Conservation (phyloP, 2,329 filamentous ascomycete species). For the Remersonia thermophila region DNA sequence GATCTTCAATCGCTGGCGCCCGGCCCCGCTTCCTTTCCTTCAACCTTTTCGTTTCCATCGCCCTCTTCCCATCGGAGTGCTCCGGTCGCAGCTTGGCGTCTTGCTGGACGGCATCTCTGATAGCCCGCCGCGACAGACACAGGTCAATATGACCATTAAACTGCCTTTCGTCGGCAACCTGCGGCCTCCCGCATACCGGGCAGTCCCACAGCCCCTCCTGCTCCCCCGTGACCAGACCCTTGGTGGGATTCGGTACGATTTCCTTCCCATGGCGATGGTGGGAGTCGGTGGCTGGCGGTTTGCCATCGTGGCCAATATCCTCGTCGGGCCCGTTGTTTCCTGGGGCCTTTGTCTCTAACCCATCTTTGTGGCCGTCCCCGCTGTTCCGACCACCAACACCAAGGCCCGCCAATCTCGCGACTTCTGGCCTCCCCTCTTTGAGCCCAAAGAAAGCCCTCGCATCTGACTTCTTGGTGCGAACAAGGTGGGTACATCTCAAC, state of each 20-base stretch:
- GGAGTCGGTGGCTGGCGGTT: conserved; percentile 19
- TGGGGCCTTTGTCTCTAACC: conserved; percentile 59
- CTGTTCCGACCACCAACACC: neutral
- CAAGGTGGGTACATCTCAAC: conserved; percentile 72
- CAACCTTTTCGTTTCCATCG: conserved; percentile 24
- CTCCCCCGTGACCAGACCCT: conserved; percentile 21
- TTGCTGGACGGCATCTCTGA: conserved; percentile 66
- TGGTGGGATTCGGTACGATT: conserved; percentile 37
- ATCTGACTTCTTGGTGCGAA: conserved; percentile 72
- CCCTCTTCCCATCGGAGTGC: too few species aligned
- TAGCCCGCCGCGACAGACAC: conserved; percentile 76
- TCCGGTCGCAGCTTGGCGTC: conserved; percentile 18
- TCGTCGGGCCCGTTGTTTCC: conserved; percentile 37
- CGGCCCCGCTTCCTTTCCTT: conserved; percentile 30
- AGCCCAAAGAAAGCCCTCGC: conserved; percentile 70
- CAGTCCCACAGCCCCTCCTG: conserved; percentile 62
- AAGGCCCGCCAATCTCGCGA: conserved; percentile 13
- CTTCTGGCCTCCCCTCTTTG: conserved; percentile 24
- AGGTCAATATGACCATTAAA: conserved; percentile 92
- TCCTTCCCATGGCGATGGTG: conserved; percentile 38
- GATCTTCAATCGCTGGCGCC: conserved; percentile 23
- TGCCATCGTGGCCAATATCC: conserved; percentile 34
- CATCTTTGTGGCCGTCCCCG: conserved; percentile 29
- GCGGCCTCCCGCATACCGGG: conserved; percentile 72
- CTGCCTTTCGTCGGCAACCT: conserved; percentile 56